Evolutionary conservation across 345 rosid genomes (phyloP).

Genomic region (Toxicodendron radicans): DNA sequence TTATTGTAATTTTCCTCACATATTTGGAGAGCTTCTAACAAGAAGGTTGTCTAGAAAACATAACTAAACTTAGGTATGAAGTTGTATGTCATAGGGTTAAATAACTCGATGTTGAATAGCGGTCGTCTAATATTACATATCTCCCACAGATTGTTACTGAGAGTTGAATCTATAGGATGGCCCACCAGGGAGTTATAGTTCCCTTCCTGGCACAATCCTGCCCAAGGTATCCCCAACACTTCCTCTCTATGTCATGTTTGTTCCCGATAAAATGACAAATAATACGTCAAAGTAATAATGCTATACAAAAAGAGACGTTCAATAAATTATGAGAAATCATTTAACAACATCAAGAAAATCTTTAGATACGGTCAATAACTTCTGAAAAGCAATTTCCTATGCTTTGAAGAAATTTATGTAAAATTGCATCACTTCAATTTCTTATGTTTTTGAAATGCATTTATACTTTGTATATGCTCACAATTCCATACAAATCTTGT

Average conservation of each 20-base stretch:
- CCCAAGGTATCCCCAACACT: too few relatives aligned
- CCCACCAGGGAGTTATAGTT: background rate
- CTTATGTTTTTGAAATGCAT: background rate
- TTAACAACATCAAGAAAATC: background rate
- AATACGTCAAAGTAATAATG: background rate
- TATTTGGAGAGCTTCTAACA: background rate
- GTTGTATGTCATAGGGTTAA: conserved; percentile 7
- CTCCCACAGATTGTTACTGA: background rate
- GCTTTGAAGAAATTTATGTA: background rate
- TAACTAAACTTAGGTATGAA: background rate
- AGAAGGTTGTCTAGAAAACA: background rate
- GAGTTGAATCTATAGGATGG: background rate
- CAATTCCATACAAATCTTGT: background rate
- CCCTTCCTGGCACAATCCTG: background rate
- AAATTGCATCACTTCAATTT: background rate
- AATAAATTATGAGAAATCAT: background rate
- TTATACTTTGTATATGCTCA: background rate
- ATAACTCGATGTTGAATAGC: background rate
- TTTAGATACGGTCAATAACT: background rate
- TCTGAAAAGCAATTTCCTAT: background rate
- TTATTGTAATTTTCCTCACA: background rate
- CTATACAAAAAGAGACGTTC: background rate
- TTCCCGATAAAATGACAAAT: background rate
- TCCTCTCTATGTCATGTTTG: background rate
- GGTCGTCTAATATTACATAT: background rate